Conservation (phyloP, 2,329 filamentous ascomycete species). For the Microdochium nivale region DNA sequence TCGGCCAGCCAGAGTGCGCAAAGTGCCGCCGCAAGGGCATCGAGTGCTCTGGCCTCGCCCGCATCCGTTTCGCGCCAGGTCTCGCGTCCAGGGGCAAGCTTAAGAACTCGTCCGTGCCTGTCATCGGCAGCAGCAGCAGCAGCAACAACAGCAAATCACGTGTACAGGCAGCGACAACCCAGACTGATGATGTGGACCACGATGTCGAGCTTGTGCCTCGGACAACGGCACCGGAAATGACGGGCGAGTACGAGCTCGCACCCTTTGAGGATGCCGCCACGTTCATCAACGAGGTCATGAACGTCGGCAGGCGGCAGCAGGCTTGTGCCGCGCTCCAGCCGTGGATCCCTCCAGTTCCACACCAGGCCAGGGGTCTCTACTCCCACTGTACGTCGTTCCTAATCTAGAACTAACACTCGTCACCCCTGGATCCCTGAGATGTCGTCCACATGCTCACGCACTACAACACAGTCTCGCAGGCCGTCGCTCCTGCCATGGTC, state of each 20-base stretch:
- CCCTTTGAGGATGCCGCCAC: neutral
- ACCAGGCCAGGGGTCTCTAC: conserved; percentile 24
- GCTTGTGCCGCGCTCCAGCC: conserved; percentile 5
- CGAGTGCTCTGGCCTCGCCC: conserved; percentile 26
- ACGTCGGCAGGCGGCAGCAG: conserved; percentile 1
- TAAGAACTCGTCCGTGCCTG: conserved; percentile 3
- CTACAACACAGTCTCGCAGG: conserved; percentile 18
- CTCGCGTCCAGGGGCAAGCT: conserved; percentile 11
- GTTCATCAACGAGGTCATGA: neutral
- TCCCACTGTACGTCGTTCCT: conserved; percentile 18
- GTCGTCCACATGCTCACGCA: neutral
- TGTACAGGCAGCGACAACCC: neutral
- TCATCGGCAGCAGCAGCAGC: neutral
- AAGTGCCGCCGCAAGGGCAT: conserved; percentile 30
- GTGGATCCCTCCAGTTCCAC: conserved; percentile 15
- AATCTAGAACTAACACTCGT: conserved; percentile 2
- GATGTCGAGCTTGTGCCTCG: neutral
- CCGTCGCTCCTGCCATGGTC: conserved; percentile 29
- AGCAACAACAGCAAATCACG: neutral
- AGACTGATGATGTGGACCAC: conserved; percentile 4
- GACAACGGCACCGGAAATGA: too few species aligned
- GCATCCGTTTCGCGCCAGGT: conserved; percentile 26
- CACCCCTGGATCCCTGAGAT: neutral
- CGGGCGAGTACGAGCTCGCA: too few species aligned
- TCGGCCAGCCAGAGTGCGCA: conserved; percentile 25